A percentile compares a stretch with the other conserved stretches of the same genome.
phyloP scores from a whole-genome alignment of 2,329 filamentous ascomycete genomes.

The Remersonia thermophila region DNA sequence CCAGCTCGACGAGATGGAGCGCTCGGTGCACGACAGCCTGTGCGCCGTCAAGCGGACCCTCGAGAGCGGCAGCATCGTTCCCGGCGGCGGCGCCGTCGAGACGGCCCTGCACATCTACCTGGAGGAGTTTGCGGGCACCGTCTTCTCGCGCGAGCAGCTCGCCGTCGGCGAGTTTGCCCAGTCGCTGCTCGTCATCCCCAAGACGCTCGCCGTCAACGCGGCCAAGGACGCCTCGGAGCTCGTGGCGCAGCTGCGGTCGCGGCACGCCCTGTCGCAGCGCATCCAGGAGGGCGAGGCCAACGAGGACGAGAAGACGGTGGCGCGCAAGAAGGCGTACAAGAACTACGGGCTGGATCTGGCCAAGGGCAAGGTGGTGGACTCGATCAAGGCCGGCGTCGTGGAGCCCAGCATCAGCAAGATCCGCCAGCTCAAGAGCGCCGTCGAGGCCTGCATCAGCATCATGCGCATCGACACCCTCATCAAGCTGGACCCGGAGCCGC shows the following conservation, averaged over 20 bases:
- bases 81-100: conserved; percentile 91
- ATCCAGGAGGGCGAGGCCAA: conserved; percentile 73
- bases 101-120: conserved; percentile 99
- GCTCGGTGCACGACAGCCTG: conserved; percentile 91
- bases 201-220: conserved; percentile 92
- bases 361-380: conserved; percentile 83
- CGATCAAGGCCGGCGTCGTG: conserved; percentile 86
- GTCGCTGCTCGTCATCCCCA: conserved; percentile 85
- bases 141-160: conserved; percentile 92
- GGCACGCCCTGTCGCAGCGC: conserved; percentile 88
- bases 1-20: conserved; percentile 97
- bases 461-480: conserved; percentile 99
- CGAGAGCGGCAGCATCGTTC: conserved; percentile 92
- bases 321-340: conserved; percentile 93
- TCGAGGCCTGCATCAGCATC: conserved; percentile 96
- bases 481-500: conserved; percentile 86
- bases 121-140: conserved; percentile 95
- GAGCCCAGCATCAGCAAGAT: conserved; percentile 98
- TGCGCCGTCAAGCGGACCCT: conserved; percentile 95
- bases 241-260: conserved; percentile 84
- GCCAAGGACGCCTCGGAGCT: conserved; percentile 94
- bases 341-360: conserved; percentile 92
- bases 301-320: conserved; percentile 79
- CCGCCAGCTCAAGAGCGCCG: conserved; percentile 93
- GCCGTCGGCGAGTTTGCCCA: conserved; percentile 97